Conservation (phyloP, 108 stramenopile genomes). For the Fistulifera pelliculosa region DNA sequence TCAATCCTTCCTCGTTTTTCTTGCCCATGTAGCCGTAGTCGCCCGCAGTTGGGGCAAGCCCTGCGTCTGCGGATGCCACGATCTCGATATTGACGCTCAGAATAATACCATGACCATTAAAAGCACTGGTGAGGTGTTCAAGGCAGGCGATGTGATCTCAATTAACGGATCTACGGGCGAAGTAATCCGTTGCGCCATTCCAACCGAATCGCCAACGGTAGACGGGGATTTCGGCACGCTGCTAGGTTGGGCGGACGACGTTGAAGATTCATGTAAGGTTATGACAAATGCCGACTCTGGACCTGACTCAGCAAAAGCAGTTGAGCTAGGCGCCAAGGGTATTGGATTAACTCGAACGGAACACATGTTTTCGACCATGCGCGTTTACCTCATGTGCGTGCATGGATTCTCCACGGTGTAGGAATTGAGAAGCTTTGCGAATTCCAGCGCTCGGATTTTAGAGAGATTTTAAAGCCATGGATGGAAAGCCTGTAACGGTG, state of each 20-base stretch:
- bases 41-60: constrained; percentile 88
- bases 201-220: constrained; percentile 31
- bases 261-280: constrained; percentile 53
- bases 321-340: constrained; percentile 63
- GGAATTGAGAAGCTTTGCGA: constrained; percentile 47
- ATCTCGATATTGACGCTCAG: constrained; percentile 47
- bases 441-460: constrained; percentile 61
- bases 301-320: constrained; percentile 63
- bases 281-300: constrained; percentile 80
- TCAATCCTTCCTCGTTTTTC: neutral
- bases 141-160: constrained; percentile 60
- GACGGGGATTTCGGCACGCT: constrained; percentile 45
- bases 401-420: constrained; percentile 68
- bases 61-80: constrained; percentile 77
- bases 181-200: constrained; percentile 39
- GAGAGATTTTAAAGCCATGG: constrained; percentile 63
- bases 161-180: constrained; percentile 80
- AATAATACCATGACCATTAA: constrained; percentile 46
- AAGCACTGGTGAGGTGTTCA: constrained; percentile 42
- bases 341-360: constrained; percentile 81
- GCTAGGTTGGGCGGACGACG: constrained; percentile 52
- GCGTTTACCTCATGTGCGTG: constrained; percentile 59
- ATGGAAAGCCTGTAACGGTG: constrained; percentile 65
- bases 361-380: constrained; percentile 83
- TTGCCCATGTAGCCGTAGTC: constrained; percentile 46